Evolutionary conservation across 2,329 filamentous ascomycete species (phyloP).

Genomic region (Phialocephala subalpina): DNA sequence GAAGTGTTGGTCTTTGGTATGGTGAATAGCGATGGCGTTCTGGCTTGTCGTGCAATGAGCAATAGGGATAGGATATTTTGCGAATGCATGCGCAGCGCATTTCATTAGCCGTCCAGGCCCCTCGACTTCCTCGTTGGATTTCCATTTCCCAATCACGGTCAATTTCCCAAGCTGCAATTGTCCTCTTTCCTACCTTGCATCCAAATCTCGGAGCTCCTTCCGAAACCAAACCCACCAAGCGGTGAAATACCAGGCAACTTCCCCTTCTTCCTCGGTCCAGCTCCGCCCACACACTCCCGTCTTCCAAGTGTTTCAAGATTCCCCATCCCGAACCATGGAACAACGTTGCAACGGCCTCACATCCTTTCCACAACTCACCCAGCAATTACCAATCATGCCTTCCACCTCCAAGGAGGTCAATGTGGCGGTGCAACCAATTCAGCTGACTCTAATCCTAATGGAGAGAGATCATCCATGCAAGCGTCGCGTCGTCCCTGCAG

Average conservation of each 20-base stretch:
- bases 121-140: too few species aligned
- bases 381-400: background rate
- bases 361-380: background rate
- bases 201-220: background rate
- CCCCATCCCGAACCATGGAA: background rate
- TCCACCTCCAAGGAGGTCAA: background rate
- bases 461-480: conserved; percentile 15
- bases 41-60: background rate
- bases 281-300: background rate
- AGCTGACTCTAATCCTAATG: too few species aligned
- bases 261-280: background rate
- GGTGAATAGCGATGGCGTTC: conserved; percentile 6
- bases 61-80: background rate
- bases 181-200: background rate
- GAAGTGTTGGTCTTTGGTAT: background rate
- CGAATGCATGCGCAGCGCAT: background rate
- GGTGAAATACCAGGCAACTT: background rate
- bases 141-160: background rate
- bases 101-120: too few species aligned
- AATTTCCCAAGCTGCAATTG: background rate
- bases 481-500: background rate
- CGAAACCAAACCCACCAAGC: background rate
- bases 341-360: background rate
- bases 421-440: conserved; percentile 27
- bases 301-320: conserved; percentile 11